Conservation (phyloP, 179 eudicot species). For the Corrigiola litoralis region DNA sequence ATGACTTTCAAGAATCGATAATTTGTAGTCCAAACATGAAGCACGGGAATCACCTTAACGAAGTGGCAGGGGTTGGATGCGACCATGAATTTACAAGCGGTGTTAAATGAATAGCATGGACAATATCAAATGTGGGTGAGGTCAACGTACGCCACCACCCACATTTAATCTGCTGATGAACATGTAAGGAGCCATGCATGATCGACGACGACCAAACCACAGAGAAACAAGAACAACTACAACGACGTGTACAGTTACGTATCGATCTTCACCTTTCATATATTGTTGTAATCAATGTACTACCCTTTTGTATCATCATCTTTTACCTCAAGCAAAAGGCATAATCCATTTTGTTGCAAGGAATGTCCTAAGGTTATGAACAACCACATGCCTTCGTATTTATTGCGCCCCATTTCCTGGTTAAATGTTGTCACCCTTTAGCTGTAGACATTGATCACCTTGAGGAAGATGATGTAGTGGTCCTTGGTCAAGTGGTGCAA, state of each 20-base stretch:
- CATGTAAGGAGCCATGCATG: too few relatives aligned
- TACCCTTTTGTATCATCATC: background rate
- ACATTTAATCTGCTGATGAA: too few relatives aligned
- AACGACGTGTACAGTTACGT: slow-evolving; percentile 11
- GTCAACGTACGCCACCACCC: too few relatives aligned
- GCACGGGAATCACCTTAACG: too few relatives aligned
- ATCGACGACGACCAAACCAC: background rate
- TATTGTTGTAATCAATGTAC: slow-evolving; percentile 19
- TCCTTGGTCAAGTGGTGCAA: slow-evolving; percentile 15
- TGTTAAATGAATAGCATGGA: too few relatives aligned
- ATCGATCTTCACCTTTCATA: background rate
- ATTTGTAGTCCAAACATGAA: too few relatives aligned
- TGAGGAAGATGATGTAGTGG: slow-evolving; percentile 5
- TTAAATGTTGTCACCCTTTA: slow-evolving; percentile 20
- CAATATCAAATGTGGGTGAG: too few relatives aligned
- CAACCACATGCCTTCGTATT: background rate
- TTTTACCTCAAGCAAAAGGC: slow-evolving; percentile 9
- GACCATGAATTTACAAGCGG: too few relatives aligned
- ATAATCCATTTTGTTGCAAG: slow-evolving; percentile 9
- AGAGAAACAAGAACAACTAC: background rate
- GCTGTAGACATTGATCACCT: background rate
- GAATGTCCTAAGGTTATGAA: slow-evolving; percentile 5
- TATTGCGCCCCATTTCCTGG: background rate
- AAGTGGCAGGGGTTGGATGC: too few relatives aligned
- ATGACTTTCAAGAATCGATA: too few relatives aligned